Evolutionary conservation across 2,329 filamentous ascomycete species (phyloP), one percentile per base, ranked within the genome.

Genomic region (Paecilomyces variotii): DNA sequence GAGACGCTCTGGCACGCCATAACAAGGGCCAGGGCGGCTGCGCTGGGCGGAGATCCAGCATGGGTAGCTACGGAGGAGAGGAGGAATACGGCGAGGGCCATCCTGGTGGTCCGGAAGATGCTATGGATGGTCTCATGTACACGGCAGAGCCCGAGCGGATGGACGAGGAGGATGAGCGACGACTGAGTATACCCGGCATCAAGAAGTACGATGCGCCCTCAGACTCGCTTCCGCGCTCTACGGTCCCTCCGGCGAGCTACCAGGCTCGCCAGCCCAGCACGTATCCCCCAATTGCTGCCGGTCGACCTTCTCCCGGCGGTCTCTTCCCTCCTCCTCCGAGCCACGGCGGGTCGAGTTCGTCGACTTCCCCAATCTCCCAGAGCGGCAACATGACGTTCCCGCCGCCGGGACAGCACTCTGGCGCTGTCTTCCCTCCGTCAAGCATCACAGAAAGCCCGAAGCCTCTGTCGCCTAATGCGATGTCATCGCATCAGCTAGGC

Each of bases 11-110:
- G 57, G 94, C 94, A 52, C 86, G 94, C 60, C 94, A 99, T 72
- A 96, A 90, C 71, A 97, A 97, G 75, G 94, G 94, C 34, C 89
- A 92, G 57, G 94, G 94, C 57, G 94, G 94, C 54, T 99, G 94
- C 76, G 94, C 95, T 11, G 94, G 94, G 58, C 86, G 94, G 59
- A 84, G 94, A 63, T 87, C 91, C 45, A 97, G 92, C 67, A 87
- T 91, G 82, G 87, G 88, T 51, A 87, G 87, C 70, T 95, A 91
- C 72, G 88, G 85, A 28, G 87, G 88, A 19, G 89, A 91, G 35
- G 90, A 92, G 57, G 89, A 94, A 53, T 80, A 85, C 59, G 72
- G 69, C 0, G 76, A 79, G 32, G 72, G 68, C 49, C 74, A 77
- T 61, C 73, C 70, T 28, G 75, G 77, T 24, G 76, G 68, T 35